Evolutionary conservation across 2,329 filamentous ascomycete genomes (phyloP), one percentile per base, ranked within the genome.

Genomic region (Fusarium coicis): DNA sequence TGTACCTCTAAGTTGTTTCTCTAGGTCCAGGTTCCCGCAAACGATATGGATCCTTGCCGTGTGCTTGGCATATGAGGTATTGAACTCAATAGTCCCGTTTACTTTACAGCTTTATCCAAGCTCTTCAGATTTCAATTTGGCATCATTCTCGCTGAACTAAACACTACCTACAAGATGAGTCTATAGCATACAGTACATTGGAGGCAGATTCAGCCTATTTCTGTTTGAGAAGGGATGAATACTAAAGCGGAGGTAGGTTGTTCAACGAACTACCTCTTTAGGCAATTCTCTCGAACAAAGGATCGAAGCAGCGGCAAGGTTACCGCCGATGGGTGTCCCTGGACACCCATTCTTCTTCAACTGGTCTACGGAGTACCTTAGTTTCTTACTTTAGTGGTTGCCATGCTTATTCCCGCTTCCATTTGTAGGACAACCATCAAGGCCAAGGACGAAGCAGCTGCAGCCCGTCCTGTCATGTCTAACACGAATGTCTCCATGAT

Each of bases 251-350:
- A 68, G 28, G 39, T 47, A 64, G 28, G 37, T n/a, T 47, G 57
- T 46, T 46, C 63, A 60, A 58, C 49, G 40, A 64, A 58, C 65
- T 68, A 46, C 70, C 70, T 57, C 23, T 61, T 72, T 73, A 50
- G 70, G 70, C 66, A 72, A 65, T 49, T 68, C 53, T 52, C 42
- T 69, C 50, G 64, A 73, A 72, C 58, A 58, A 54, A 47, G 42
- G 40, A 66, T 54, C 34, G 54, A 72, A 64, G 63, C 46, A 54
- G 34, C 34, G 68, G 55, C 44, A 56, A 56, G 14, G 18, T 40
- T 60, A 39, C 56, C 37, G 26, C 26, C 19, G 23, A 21, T 67
- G 37, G 55, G 18, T 37, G 34, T 30, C 34, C 55, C 28, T 39
- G 32, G 28, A 9, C 26, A 63, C 19, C 47, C 49, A 47, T 58